Percentiles rank a stretch among this genome's conserved stretches.
Conservation (phyloP, 495 filamentous ascomycete genomes). For the Aspergillus egyptiacus region DNA sequence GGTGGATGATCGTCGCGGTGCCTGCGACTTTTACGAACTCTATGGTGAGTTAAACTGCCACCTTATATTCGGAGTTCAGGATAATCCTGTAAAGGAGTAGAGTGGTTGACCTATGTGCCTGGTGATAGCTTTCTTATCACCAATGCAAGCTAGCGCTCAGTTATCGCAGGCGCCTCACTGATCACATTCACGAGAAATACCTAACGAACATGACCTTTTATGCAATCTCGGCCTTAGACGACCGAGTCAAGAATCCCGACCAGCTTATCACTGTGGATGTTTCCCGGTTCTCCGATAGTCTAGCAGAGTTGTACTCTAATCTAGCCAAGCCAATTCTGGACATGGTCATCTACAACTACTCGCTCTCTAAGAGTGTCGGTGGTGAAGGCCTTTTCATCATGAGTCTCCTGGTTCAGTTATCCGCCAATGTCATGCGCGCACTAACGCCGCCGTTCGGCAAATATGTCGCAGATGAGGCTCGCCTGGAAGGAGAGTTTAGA, state of each 20-base stretch:
- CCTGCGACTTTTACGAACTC: constrained; percentile 98
- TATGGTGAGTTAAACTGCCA: constrained; percentile 67
- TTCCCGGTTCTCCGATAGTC: constrained; percentile 87
- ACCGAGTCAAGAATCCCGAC: constrained; percentile 97
- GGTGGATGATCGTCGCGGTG: constrained; percentile 99
- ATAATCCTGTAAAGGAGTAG: background rate
- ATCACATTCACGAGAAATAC: constrained; percentile 89
- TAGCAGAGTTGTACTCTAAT: constrained; percentile 94
- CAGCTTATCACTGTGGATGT: constrained; percentile 97
- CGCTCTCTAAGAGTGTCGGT: constrained; percentile 85
- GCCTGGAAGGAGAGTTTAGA: constrained; percentile 91
- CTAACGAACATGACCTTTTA: constrained; percentile 97
- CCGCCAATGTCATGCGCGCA: constrained; percentile 86
- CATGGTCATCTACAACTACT: constrained; percentile 94
- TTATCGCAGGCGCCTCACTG: constrained; percentile 86
- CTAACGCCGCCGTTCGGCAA: constrained; percentile 96
- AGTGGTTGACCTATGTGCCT: background rate
- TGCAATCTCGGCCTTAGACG: constrained; percentile 87
- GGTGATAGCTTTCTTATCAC: constrained; percentile 81
- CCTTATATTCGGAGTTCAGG: no score
- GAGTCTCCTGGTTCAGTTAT: constrained; percentile 87
- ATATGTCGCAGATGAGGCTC: constrained; percentile 94
- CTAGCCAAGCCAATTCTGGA: constrained; percentile 93
- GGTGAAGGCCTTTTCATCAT: constrained; percentile 93
- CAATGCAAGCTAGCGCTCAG: constrained; percentile 89